These are phyloP conservation scores for Lupinus albus DNA, from an alignment of 306 rosid species.

Conservation along the genomic window DNA sequence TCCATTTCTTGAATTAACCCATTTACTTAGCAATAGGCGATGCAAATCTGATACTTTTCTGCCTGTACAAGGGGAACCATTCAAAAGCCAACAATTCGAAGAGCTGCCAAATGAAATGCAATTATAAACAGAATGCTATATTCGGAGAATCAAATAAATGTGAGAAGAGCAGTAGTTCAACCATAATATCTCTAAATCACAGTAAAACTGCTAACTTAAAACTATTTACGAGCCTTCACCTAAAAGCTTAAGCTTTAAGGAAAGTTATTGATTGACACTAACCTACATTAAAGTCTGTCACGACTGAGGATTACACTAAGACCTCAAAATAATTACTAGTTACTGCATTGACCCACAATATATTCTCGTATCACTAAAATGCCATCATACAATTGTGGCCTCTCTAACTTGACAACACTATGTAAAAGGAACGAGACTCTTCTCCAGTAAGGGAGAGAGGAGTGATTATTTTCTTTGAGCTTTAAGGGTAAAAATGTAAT, in stretches of 20 bases:
- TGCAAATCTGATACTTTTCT: conserved; percentile 54
- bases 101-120: conserved; percentile 43
- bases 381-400: background rate
- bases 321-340: background rate
- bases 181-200: background rate
- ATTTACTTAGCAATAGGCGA: conserved; percentile 51
- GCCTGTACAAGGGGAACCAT: conserved; percentile 43
- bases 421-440: too few species aligned
- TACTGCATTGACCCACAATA: background rate
- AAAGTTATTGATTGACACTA: background rate
- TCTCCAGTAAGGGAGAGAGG: too few species aligned
- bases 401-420: conserved; percentile 6
- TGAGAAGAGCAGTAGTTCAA: conserved; percentile 15
- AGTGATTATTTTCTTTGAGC: too few species aligned
- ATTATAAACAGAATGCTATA: conserved; percentile 25
- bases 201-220: too few species aligned
- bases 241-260: too few species aligned
- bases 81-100: conserved; percentile 40
- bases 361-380: background rate
- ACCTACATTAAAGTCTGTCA: background rate
- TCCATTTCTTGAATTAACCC: conserved; percentile 72
- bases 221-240: too few species aligned
- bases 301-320: conserved; percentile 6
- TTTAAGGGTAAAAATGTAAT: too few species aligned
- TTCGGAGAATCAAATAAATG: background rate